A percentile compares a stretch with the other conserved stretches of the same genome.
Conservation (phyloP, 371 early-diverging fungal genomes). For the Lichtheimia hyalospora region DNA sequence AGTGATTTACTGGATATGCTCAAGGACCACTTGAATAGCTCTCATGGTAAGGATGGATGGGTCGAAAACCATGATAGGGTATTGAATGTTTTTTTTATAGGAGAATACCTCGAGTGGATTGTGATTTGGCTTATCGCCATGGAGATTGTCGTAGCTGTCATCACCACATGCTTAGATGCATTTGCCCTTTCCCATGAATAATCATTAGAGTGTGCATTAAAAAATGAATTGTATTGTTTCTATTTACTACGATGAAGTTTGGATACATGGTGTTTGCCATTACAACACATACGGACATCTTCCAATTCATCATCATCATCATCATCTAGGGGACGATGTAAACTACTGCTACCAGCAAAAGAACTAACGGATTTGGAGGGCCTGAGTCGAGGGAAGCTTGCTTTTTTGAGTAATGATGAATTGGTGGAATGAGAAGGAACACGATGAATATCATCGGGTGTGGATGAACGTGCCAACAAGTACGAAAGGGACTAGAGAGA, state of each 20-base stretch:
- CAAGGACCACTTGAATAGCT: constrained; percentile 75
- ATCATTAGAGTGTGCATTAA: neutral
- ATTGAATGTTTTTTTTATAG: no score
- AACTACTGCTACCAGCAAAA: constrained; percentile 6
- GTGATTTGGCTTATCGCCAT: constrained; percentile 81
- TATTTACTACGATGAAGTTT: constrained; percentile 15
- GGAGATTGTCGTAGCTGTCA: constrained; percentile 78
- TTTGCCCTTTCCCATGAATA: constrained; percentile 47
- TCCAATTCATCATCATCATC: constrained; percentile 47
- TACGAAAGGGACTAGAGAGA: constrained; percentile 34
- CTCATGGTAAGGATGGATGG: constrained; percentile 59
- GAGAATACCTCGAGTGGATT: constrained; percentile 85
- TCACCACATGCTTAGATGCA: constrained; percentile 78
- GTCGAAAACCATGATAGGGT: no score
- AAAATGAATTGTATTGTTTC: no score
- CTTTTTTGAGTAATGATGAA: constrained; percentile 27
- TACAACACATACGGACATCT: constrained; percentile 56
- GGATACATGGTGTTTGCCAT: constrained; percentile 56
- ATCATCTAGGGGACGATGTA: no score
- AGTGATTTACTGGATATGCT: constrained; percentile 86
- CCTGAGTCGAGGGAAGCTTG: constrained; percentile 33
- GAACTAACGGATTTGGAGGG: constrained; percentile 12
- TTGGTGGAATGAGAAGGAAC: constrained; percentile 6
- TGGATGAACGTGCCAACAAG: constrained; percentile 23
- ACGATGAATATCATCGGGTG: constrained; percentile 1